Conservation (phyloP, 805 yeast genomes). For the Ogataea pignaliae region DNA sequence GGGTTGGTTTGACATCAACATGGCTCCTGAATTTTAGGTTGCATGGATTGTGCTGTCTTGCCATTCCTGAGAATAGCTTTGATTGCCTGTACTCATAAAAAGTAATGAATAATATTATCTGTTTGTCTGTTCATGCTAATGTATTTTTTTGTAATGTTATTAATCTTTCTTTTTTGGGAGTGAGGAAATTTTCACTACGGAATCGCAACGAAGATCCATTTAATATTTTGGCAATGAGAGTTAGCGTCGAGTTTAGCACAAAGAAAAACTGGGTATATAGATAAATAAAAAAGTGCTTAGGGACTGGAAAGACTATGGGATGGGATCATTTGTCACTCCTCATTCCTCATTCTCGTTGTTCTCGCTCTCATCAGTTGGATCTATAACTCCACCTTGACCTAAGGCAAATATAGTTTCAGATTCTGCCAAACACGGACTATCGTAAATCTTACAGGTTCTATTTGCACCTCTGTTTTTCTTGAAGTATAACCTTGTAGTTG, state of each 20-base stretch:
- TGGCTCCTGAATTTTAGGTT: conserved; percentile 54
- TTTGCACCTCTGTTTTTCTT: conserved; percentile 90
- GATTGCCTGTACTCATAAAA: too few species aligned
- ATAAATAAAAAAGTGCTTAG: background rate
- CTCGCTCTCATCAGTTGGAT: conserved; percentile 55
- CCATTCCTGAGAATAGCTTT: background rate
- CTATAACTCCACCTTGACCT: conserved; percentile 95
- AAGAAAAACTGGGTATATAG: background rate
- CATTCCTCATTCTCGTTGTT: conserved; percentile 49
- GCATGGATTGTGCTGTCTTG: background rate
- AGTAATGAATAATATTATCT: too few species aligned
- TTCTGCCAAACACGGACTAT: conserved; percentile 95
- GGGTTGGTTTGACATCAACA: conserved; percentile 89
- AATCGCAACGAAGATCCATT: too few species aligned
- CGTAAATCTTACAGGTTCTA: conserved; percentile 91
- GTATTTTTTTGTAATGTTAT: too few species aligned
- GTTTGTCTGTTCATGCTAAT: too few species aligned
- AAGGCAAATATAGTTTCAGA: conserved; percentile 93
- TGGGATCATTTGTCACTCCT: background rate
- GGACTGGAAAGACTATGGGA: background rate
- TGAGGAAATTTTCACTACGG: too few species aligned
- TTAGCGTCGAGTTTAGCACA: too few species aligned
- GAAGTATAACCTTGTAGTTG: conserved; percentile 87
- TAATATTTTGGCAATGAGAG: too few species aligned
- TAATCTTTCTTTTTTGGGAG: too few species aligned